phyloP scores from a whole-genome alignment of 73 alveolate species.

The Paramecium biaurelia region DNA sequence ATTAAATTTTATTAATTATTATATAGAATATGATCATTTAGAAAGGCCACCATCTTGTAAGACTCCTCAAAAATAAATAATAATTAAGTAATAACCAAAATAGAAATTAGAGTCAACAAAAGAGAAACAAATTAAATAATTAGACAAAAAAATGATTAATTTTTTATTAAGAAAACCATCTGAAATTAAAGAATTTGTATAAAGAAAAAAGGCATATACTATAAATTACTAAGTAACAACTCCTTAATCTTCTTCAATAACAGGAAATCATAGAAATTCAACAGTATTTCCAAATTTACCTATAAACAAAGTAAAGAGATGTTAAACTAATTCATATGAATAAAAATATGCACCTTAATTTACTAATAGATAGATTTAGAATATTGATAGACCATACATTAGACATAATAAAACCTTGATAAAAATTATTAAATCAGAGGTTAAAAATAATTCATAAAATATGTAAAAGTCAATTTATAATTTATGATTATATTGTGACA shows the following conservation, averaged over 20 bases:
- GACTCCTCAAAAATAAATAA: neutral
- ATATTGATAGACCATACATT: neutral
- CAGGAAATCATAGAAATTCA: neutral
- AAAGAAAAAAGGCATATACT: neutral
- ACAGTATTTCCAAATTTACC: neutral
- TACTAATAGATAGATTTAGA: neutral
- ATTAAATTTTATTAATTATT: neutral
- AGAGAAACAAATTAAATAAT: neutral
- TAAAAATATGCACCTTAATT: neutral
- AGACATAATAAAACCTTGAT: neutral
- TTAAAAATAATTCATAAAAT: neutral
- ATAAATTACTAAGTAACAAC: neutral
- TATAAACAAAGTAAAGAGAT: neutral
- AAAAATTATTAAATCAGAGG: neutral
- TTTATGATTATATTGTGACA: neutral
- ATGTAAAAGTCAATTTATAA: neutral
- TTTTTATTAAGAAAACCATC: neutral
- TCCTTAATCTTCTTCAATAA: neutral
- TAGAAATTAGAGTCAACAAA: neutral
- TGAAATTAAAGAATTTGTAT: neutral
- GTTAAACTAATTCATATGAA: neutral
- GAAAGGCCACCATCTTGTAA: conserved; percentile 19
- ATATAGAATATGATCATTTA: neutral
- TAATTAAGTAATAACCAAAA: neutral
- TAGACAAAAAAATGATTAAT: neutral